These are phyloP conservation scores for Coemansia sp. DNA, from an alignment of 192 early-diverging fungal genomes.

Conservation along the genomic window DNA sequence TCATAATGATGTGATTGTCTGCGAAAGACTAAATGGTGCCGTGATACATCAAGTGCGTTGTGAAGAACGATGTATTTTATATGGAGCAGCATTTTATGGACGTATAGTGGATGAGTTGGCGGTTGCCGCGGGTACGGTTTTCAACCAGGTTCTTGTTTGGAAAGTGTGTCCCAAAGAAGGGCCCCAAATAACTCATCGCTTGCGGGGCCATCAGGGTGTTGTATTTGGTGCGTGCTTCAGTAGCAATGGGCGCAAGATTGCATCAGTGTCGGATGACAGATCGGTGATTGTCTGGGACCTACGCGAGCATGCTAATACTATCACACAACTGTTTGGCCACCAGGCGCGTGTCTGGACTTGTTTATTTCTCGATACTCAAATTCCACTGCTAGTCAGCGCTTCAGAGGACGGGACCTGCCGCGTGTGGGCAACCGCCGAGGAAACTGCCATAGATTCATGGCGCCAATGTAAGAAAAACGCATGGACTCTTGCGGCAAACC, in stretches of 20 bases:
- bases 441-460: constrained; percentile 6
- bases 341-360: constrained; percentile 80
- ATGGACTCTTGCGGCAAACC: constrained; percentile 74
- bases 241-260: constrained; percentile 57
- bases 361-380: constrained; percentile 51
- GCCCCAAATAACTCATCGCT: not conserved
- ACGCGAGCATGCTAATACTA: not conserved
- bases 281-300: constrained; percentile 72
- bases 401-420: constrained; percentile 54
- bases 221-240: constrained; percentile 76
- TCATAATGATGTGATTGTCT: constrained; percentile 66
- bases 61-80: constrained; percentile 68
- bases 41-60: constrained; percentile 58
- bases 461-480: constrained; percentile 73
- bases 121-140: constrained; percentile 79
- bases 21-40: not conserved
- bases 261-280: constrained; percentile 82
- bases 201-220: constrained; percentile 59
- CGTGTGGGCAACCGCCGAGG: not conserved
- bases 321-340: constrained; percentile 63
- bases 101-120: constrained; percentile 47
- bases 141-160: constrained; percentile 80
- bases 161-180: not conserved
- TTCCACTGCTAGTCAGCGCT: constrained; percentile 60
- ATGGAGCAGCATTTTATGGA: constrained; percentile 74